Conservation (phyloP, 768 basidiomycete genomes). For the Lentinula boryana region DNA sequence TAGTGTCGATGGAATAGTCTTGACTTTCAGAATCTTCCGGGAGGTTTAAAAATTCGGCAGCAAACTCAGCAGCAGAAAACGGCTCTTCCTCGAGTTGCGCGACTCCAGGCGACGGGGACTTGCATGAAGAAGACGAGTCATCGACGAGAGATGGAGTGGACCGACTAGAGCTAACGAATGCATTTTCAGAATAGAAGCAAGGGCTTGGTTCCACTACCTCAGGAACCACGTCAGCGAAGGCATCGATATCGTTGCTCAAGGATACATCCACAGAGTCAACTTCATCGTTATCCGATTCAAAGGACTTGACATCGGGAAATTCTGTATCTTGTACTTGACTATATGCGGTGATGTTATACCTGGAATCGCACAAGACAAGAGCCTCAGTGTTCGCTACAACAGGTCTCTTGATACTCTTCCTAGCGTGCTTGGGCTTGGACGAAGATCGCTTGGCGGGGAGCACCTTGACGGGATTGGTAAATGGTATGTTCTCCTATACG, state of each 20-base stretch:
- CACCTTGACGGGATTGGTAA: neutral
- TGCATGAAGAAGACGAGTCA: neutral
- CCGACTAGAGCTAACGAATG: neutral
- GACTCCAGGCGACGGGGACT: neutral
- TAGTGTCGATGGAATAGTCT: neutral
- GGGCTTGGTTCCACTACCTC: neutral
- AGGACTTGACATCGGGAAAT: neutral
- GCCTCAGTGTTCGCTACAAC: neutral
- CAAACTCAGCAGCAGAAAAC: neutral
- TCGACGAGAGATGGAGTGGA: neutral
- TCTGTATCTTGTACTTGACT: neutral
- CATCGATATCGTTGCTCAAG: neutral
- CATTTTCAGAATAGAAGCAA: neutral
- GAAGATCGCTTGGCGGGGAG: neutral
- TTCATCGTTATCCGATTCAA: neutral
- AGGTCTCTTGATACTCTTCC: neutral
- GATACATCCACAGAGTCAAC: neutral
- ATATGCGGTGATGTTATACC: neutral
- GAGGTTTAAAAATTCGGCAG: slow-evolving; percentile 1
- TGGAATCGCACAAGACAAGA: neutral
- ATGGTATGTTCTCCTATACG: neutral
- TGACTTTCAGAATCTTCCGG: neutral
- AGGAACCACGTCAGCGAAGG: neutral
- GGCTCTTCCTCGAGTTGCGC: neutral
- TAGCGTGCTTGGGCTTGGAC: neutral